These are phyloP conservation scores for Tulasnella sp. DNA, from an alignment of 768 basidiomycete genomes.

Conservation along the genomic window DNA sequence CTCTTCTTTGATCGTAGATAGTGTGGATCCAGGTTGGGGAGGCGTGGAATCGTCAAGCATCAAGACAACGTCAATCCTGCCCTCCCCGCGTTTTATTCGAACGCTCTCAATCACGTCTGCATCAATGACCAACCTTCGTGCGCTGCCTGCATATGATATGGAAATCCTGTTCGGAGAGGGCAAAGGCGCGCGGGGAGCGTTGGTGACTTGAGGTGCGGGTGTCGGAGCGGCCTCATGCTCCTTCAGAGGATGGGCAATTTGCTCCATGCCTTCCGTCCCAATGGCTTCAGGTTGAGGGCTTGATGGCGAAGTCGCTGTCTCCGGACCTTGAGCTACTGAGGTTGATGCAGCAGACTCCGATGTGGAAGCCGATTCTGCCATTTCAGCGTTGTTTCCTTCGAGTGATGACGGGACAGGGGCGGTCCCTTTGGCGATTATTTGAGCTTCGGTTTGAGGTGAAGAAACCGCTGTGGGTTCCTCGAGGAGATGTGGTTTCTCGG, in stretches of 20 bases:
- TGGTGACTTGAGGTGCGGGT: conserved; percentile 32
- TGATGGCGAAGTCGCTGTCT: neutral
- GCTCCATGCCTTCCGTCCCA: neutral
- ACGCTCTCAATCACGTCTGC: conserved; percentile 83
- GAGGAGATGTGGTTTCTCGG: neutral
- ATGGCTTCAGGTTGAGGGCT: neutral
- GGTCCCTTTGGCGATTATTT: neutral
- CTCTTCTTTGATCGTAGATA: conserved; percentile 20
- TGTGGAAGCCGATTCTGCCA: neutral
- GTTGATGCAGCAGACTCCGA: neutral
- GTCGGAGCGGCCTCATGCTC: neutral
- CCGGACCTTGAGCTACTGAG: neutral
- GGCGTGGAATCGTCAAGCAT: conserved; percentile 18
- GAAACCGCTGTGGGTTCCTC: neutral
- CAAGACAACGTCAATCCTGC: conserved; percentile 79
- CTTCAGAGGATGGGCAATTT: conserved; percentile 7
- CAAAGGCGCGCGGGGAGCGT: conserved; percentile 11
- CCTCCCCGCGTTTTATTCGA: conserved; percentile 78
- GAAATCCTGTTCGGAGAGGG: conserved; percentile 59
- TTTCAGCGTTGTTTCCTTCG: neutral
- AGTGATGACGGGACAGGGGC: neutral
- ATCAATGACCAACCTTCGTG: conserved; percentile 83
- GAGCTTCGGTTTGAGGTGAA: neutral
- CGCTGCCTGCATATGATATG: conserved; percentile 91
- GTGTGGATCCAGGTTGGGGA: neutral